Evolutionary conservation across 768 basidiomycete genomes (phyloP).

Genomic region (Mycena metata): DNA sequence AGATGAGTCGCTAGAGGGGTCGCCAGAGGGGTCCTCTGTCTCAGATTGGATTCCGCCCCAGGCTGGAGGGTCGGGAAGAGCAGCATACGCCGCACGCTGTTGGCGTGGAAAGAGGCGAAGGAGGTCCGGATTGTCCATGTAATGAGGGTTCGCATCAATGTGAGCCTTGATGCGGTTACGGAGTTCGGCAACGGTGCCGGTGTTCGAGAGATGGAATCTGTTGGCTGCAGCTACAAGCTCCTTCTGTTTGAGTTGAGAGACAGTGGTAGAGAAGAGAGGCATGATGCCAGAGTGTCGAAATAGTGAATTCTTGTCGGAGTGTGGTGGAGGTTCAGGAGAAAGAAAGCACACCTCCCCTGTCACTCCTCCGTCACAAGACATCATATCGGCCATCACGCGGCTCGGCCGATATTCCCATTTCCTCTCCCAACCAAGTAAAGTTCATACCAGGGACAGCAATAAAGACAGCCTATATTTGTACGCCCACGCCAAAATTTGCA

Average conservation of each 20-base stretch:
- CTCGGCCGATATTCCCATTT: too few species aligned
- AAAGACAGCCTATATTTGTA: too few species aligned
- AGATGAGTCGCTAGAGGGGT: neutral
- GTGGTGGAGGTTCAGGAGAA: too few species aligned
- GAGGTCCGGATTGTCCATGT: constrained; percentile 2
- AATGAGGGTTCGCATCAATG: neutral
- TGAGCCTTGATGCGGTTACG: neutral
- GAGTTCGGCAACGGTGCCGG: neutral
- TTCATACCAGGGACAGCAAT: too few species aligned
- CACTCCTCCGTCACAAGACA: too few species aligned
- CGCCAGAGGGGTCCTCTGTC: neutral
- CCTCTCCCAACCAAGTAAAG: too few species aligned
- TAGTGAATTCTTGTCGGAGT: too few species aligned
- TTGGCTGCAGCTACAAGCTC: constrained; percentile 6
- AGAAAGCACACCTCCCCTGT: too few species aligned
- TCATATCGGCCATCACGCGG: too few species aligned
- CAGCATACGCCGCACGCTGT: neutral
- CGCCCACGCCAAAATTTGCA: too few species aligned
- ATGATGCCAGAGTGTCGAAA: neutral
- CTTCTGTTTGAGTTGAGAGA: neutral
- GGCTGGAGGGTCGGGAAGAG: neutral
- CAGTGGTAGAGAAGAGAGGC: neutral
- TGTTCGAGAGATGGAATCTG: neutral
- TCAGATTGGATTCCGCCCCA: constrained; percentile 4
- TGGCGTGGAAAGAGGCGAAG: neutral